A percentile compares a stretch with the other conserved stretches of the same genome.
These are phyloP conservation scores for Rhizopus sp. DNA, from an alignment of 371 early-diverging fungal species.

Conservation along the genomic window DNA sequence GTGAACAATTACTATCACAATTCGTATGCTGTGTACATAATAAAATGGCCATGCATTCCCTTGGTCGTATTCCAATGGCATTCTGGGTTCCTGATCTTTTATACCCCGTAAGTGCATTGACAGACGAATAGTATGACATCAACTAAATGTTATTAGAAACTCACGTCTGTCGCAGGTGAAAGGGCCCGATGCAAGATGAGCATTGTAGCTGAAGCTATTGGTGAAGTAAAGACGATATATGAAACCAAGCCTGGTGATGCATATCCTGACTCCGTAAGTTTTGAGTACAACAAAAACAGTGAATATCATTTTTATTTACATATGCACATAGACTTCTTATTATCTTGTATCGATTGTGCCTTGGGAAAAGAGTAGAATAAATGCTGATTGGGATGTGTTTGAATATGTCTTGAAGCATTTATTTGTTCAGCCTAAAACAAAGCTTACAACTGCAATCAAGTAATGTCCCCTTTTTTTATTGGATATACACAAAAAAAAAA, in stretches of 20 bases:
- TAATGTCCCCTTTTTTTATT: not conserved
- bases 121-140: not conserved
- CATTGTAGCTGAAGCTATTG: slow-evolving; percentile 43
- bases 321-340: slow-evolving; percentile 39
- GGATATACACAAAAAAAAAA: not conserved
- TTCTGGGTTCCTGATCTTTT: slow-evolving; percentile 46
- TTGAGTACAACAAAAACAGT: slow-evolving; percentile 18
- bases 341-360: slow-evolving; percentile 51
- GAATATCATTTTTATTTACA: not conserved
- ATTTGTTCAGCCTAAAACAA: slow-evolving; percentile 49
- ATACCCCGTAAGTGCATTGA: slow-evolving; percentile 22
- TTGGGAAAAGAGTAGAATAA: slow-evolving; percentile 38
- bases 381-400: slow-evolving; percentile 58
- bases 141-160: slow-evolving; percentile 32
- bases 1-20: slow-evolving; percentile 51
- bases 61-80: slow-evolving; percentile 53
- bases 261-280: slow-evolving; percentile 24
- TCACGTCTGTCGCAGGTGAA: slow-evolving; percentile 34
- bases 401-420: slow-evolving; percentile 60
- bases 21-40: slow-evolving; percentile 40
- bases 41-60: slow-evolving; percentile 45
- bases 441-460: slow-evolving; percentile 50
- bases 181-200: slow-evolving; percentile 46
- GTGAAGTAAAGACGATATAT: slow-evolving; percentile 25
- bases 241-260: slow-evolving; percentile 22